A percentile compares a stretch with the other conserved stretches of the same genome.
These are phyloP conservation scores for Alternaria sp. DNA, from an alignment of 2,329 filamentous ascomycete genomes.

Conservation along the genomic window DNA sequence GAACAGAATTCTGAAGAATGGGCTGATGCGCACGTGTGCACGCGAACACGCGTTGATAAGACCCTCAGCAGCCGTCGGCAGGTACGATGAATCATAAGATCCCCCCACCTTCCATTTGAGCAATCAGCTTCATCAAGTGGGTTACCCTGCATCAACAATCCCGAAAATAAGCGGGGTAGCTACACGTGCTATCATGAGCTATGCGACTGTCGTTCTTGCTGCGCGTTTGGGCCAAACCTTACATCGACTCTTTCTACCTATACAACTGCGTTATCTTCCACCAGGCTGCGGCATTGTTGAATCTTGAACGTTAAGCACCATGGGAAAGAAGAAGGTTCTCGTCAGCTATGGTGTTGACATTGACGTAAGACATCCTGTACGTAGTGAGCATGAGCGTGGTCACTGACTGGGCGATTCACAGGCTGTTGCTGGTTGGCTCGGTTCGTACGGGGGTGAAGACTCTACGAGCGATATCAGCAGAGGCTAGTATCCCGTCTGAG, in stretches of 20 bases:
- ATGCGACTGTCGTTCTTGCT: not conserved
- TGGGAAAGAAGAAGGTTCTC: conserved; percentile 62
- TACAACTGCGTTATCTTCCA: not conserved
- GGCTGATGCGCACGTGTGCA: conserved; percentile 18
- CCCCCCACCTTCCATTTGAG: conserved; percentile 15
- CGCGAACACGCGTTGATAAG: conserved; percentile 26
- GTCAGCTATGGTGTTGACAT: conserved; percentile 75
- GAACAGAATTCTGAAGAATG: not conserved
- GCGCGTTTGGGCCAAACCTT: not conserved
- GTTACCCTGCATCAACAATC: not conserved
- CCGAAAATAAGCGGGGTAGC: conserved; percentile 23
- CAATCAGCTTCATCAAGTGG: conserved; percentile 2
- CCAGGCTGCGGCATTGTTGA: not conserved
- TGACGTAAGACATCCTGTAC: conserved; percentile 55
- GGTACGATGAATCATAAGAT: conserved; percentile 14
- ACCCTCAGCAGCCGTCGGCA: conserved; percentile 14
- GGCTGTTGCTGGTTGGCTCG: conserved; percentile 74
- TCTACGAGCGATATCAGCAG: conserved; percentile 75
- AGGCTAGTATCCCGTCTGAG: conserved; percentile 53
- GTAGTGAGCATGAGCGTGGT: conserved; percentile 52
- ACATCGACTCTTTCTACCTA: not conserved
- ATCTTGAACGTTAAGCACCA: conserved; percentile 22
- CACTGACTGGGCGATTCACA: not conserved
- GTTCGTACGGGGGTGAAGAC: conserved; percentile 77
- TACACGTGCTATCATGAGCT: conserved; percentile 15